Evolutionary conservation across 2,329 filamentous ascomycete genomes (phyloP).

Genomic region (Cordyceps javanica): DNA sequence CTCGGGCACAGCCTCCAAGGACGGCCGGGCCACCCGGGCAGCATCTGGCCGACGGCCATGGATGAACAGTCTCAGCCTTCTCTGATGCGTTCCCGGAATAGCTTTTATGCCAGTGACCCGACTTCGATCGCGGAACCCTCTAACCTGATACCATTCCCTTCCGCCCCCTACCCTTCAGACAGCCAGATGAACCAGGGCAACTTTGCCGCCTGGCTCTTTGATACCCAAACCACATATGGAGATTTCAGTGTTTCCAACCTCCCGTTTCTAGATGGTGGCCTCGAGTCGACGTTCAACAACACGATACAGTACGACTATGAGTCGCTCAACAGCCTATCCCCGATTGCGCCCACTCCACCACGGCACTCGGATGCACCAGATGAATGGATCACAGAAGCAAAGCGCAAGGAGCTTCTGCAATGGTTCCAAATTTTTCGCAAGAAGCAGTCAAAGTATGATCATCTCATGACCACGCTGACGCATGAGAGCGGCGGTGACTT

Average conservation of each 20-base stretch:
- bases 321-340: slow-evolving; percentile 41
- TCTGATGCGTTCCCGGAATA: slow-evolving; percentile 32
- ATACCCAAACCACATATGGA: slow-evolving; percentile 34
- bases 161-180: slow-evolving; percentile 22
- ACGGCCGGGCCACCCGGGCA: slow-evolving; percentile 16
- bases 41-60: slow-evolving; percentile 25
- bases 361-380: slow-evolving; percentile 34
- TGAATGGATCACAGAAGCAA: slow-evolving; percentile 38
- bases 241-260: slow-evolving; percentile 38
- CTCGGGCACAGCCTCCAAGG: slow-evolving; percentile 18
- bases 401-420: slow-evolving; percentile 38
- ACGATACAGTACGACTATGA: slow-evolving; percentile 47
- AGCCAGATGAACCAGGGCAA: slow-evolving; percentile 34
- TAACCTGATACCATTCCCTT: slow-evolving; percentile 25
- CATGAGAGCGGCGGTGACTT: slow-evolving; percentile 37
- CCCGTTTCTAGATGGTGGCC: slow-evolving; percentile 42
- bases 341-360: slow-evolving; percentile 38
- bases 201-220: slow-evolving; percentile 48
- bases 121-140: slow-evolving; percentile 26
- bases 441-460: slow-evolving; percentile 36
- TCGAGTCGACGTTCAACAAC: slow-evolving; percentile 47
- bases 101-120: slow-evolving; percentile 29
- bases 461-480: slow-evolving; percentile 27
- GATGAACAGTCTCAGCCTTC: slow-evolving; percentile 27
- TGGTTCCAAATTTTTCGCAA: slow-evolving; percentile 38